Conservation (phyloP, 2,329 filamentous ascomycete genomes). For the Clonostachys solani region DNA sequence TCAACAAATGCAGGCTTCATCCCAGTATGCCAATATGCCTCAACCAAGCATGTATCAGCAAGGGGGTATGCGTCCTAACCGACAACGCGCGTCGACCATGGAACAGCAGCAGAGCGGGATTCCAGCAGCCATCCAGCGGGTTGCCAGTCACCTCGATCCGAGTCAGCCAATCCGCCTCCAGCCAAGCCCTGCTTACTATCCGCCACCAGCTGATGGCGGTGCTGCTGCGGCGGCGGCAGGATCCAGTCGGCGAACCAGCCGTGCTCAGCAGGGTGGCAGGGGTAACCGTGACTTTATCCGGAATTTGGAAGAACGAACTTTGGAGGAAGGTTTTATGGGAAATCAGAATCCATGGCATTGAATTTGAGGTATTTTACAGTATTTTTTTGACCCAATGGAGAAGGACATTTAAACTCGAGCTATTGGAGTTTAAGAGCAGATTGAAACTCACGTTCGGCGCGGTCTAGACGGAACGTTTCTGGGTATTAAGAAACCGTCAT, state of each 20-base stretch:
- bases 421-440: too few species aligned
- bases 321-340: conserved; percentile 87
- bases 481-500: too few species aligned
- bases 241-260: conserved; percentile 70
- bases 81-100: conserved; percentile 93
- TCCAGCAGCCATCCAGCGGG: conserved; percentile 85
- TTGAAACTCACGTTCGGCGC: too few species aligned
- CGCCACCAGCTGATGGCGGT: conserved; percentile 82
- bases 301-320: conserved; percentile 86
- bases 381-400: too few species aligned
- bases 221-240: conserved; percentile 56
- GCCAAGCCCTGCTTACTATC: conserved; percentile 95
- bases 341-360: conserved; percentile 67
- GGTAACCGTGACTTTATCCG: conserved; percentile 86
- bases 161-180: conserved; percentile 91
- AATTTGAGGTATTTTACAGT: conserved; percentile 6
- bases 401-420: too few species aligned
- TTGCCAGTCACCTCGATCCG: conserved; percentile 93
- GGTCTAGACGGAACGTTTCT: too few species aligned
- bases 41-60: conserved; percentile 59
- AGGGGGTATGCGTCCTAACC: conserved; percentile 61
- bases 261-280: conserved; percentile 56
- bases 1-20: conserved; percentile 57
- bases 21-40: conserved; percentile 55
- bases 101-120: conserved; percentile 93